Base-by-base conservation (phyloP, 192 early-diverging fungal genomes). In the Backusella morwellensis region DNA sequence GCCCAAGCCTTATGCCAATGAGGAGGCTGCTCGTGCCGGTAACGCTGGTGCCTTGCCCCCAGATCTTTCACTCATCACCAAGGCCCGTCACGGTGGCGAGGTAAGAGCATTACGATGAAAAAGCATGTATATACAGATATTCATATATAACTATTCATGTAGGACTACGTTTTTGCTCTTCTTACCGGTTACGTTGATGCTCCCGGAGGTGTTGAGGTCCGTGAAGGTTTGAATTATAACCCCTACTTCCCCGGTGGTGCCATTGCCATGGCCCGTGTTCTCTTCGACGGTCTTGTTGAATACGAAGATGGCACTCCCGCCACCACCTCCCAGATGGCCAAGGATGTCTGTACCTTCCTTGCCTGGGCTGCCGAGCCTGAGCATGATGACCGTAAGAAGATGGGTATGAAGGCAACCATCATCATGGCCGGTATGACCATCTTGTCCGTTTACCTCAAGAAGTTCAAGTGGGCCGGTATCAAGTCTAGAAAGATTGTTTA, bases 231-330 rank as follows among this genome's bases (percentile, higher is more conserved):
- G 21, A 95, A 98, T 91, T 99, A 96, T 90, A 99, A 99, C 91
- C 95, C 95, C 50, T 99, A 98, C 89, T 99, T 99, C 94, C 97
- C 96, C 21, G 97, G 97, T 63, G 97, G 97, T 78, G 94, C 97
- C 69, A 99, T 99, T 84, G 90, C 90, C 71, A 99, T 99, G 97
- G 97, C 96, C 40, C 93, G 94, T 77, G 87, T 93, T 72, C 84
- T 99, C 67, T 99, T 92, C 86, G 97, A 99, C 76, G 97, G 94
- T 68, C 86, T 96, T 26, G 93, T 97, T 26, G 97, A 99, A 78
- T 99, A 94, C 80, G 97, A 99, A 70, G 97, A 99, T 81, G 97
- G 95, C 47, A 97, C 97, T 26, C 95, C 95, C 75, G 95, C 96
- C 82, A 97, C 94, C 17, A 92, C 96, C 35, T 95, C 95, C 52